These are phyloP conservation scores for Coemansia sp. DNA, from an alignment of 192 early-diverging fungal genomes.

Conservation along the genomic window DNA sequence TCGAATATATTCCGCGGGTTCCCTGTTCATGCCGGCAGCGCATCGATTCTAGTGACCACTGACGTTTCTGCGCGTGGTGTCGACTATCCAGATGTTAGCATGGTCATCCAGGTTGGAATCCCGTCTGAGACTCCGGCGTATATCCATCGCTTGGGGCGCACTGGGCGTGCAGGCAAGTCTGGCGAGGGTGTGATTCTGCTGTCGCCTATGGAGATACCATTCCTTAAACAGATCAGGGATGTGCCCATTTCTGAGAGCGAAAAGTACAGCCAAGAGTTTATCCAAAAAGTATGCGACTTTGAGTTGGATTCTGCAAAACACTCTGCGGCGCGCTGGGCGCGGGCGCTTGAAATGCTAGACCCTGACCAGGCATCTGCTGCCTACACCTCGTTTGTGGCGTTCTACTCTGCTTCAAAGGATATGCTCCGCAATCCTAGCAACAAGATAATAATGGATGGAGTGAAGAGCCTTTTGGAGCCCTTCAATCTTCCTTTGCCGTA, in stretches of 20 bases:
- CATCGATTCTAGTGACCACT: slow-evolving; percentile 81
- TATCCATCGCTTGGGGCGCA: slow-evolving; percentile 94
- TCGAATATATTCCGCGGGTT: slow-evolving; percentile 73
- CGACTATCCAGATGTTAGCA: slow-evolving; percentile 90
- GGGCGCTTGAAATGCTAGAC: slow-evolving; percentile 14
- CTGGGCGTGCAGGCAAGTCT: slow-evolving; percentile 89
- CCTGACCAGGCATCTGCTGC: slow-evolving; percentile 31
- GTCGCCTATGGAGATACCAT: slow-evolving; percentile 73
- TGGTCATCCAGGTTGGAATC: slow-evolving; percentile 88
- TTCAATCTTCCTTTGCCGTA: slow-evolving; percentile 28
- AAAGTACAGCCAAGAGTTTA: slow-evolving; percentile 27
- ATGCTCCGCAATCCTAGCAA: slow-evolving; percentile 19
- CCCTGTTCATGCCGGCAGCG: slow-evolving; percentile 30
- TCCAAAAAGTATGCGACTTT: slow-evolving; percentile 23
- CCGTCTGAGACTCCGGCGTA: slow-evolving; percentile 84
- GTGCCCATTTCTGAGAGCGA: slow-evolving; percentile 60
- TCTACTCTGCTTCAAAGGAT: slow-evolving; percentile 17
- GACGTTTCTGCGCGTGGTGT: slow-evolving; percentile 98
- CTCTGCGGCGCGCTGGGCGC: slow-evolving; percentile 32
- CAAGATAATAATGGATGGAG: slow-evolving; percentile 21
- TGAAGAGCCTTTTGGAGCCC: slow-evolving; percentile 11
- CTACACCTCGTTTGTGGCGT: slow-evolving; percentile 53
- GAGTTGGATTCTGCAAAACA: slow-evolving; percentile 23
- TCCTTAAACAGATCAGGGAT: slow-evolving; percentile 62
- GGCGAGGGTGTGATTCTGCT: slow-evolving; percentile 86